phyloP scores from a whole-genome alignment of 129 eudicot genomes.

The Scalesia atractyloides region DNA sequence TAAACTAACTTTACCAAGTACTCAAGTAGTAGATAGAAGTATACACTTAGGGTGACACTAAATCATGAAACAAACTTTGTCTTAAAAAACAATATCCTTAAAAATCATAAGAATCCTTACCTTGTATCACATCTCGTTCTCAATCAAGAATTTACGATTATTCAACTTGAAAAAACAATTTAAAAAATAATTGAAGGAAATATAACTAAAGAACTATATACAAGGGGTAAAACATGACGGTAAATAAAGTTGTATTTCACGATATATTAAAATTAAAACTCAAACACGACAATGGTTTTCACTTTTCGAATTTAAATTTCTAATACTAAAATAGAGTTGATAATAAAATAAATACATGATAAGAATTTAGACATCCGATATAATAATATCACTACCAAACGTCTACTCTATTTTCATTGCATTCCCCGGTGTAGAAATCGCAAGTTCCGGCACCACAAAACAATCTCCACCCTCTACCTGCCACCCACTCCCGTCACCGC shows the following conservation, averaged over 20 bases:
- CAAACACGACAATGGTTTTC: neutral
- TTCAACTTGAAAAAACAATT: no score
- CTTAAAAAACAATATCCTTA: no score
- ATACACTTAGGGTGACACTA: no score
- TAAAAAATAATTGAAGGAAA: no score
- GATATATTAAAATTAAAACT: neutral
- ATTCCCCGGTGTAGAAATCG: conserved; percentile 42
- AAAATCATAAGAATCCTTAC: no score
- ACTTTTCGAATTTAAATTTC: neutral
- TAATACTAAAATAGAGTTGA: neutral
- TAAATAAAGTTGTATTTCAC: neutral
- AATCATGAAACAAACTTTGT: no score
- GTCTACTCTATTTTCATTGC: conserved; percentile 24
- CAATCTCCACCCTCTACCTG: conserved; percentile 38
- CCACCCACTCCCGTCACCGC: conserved; percentile 31
- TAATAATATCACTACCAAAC: neutral
- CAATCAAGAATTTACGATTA: no score
- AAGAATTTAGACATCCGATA: neutral
- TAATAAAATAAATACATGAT: neutral
- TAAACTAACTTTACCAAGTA: no score
- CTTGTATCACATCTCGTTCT: no score
- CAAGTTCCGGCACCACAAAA: conserved; percentile 46
- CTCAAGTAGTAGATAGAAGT: no score
- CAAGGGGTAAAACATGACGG: no score
- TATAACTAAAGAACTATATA: no score